These are phyloP conservation scores for Diplodia seriata DNA, from an alignment of 2,329 filamentous ascomycete genomes.

Conservation along the genomic window DNA sequence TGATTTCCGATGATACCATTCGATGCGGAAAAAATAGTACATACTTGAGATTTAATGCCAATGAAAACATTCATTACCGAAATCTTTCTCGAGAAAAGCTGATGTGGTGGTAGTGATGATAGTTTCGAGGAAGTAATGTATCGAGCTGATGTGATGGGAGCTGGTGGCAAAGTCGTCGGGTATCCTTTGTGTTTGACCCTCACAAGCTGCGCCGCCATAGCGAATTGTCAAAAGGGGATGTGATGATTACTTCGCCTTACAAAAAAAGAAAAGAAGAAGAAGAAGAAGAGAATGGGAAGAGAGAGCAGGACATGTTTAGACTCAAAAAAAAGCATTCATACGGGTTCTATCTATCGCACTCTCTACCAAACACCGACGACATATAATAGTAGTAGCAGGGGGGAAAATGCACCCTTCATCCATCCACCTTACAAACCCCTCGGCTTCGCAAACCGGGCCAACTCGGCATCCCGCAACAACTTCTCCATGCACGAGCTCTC, in stretches of 20 bases:
- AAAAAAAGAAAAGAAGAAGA: no score
- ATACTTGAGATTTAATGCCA: background rate
- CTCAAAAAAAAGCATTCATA: no score
- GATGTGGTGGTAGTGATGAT: background rate
- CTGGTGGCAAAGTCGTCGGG: background rate
- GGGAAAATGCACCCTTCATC: background rate
- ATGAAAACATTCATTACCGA: background rate
- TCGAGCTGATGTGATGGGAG: background rate
- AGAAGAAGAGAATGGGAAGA: no score
- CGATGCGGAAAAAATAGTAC: background rate
- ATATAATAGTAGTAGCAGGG: no score
- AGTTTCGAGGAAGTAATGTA: background rate
- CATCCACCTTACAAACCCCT: constrained; percentile 3
- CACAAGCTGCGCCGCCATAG: no score
- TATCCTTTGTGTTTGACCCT: background rate
- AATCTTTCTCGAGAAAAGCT: background rate
- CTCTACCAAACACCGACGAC: background rate
- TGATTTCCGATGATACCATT: background rate
- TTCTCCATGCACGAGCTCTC: constrained; percentile 33
- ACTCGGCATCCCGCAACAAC: constrained; percentile 35
- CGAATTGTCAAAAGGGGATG: no score
- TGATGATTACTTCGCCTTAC: no score
- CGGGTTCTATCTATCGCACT: no score
- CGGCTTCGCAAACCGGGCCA: constrained; percentile 35
- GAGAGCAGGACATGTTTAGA: no score